Percentiles rank a stretch among this genome's conserved stretches.
phyloP scores from a whole-genome alignment of 495 filamentous ascomycete species.

The Elasticomyces elasticus region DNA sequence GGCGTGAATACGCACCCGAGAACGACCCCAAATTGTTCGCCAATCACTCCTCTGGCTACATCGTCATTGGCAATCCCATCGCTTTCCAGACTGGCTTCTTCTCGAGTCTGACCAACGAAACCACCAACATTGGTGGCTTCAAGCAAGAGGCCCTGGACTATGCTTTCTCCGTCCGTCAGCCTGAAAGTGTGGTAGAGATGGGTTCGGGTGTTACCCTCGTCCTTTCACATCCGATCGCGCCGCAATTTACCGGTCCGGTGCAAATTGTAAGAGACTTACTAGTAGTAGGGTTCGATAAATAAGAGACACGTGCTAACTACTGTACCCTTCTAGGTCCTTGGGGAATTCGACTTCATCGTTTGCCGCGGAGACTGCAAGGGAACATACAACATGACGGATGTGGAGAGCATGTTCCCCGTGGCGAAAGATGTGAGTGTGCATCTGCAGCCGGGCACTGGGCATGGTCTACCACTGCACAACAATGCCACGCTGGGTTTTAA shows the following conservation, averaged over 20 bases:
- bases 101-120: neutral
- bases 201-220: neutral
- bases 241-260: neutral
- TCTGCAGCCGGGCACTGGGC: neutral
- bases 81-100: neutral
- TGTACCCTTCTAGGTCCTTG: too few relatives aligned
- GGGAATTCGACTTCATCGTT: neutral
- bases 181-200: neutral
- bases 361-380: neutral
- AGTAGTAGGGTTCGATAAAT: too few relatives aligned
- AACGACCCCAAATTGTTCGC: neutral
- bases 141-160: neutral
- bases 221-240: neutral
- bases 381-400: neutral
- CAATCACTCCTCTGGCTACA: neutral
- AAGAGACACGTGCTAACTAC: too few relatives aligned
- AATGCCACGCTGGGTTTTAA: neutral
- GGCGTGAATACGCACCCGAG: neutral
- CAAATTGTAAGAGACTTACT: too few relatives aligned
- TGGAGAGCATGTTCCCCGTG: neutral
- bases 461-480: neutral
- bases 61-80: neutral
- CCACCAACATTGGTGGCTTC: neutral
- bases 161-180: neutral
- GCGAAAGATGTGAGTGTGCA: neutral